Conservation (phyloP, 208 protist genomes). For the Leishmania amazonensis region DNA sequence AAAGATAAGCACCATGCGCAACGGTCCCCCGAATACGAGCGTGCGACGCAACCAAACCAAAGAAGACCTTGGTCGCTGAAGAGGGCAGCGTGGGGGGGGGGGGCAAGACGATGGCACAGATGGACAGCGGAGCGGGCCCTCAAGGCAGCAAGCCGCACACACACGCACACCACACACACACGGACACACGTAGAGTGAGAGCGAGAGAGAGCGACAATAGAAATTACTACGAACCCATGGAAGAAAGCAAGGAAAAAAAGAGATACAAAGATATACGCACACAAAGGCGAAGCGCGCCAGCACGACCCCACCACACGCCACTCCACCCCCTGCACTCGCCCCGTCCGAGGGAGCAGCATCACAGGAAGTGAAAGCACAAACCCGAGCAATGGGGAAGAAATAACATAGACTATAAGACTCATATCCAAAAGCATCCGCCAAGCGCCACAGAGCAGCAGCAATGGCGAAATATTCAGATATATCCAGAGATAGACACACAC, state of each 20-base stretch:
- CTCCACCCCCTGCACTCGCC: neutral
- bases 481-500: neutral
- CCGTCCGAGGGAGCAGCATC: neutral
- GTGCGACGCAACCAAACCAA: neutral
- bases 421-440: neutral
- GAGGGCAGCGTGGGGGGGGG: no score
- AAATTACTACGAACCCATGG: neutral
- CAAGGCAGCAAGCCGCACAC: neutral
- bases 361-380: neutral
- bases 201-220: neutral
- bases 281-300: no score
- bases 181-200: neutral
- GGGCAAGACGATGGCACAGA: neutral
- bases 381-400: neutral
- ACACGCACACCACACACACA: neutral
- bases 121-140: neutral
- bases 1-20: neutral
- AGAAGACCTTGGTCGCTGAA: neutral
- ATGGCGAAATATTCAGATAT: neutral
- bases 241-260: no score
- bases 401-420: neutral
- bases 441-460: neutral
- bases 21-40: neutral
- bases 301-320: no score
- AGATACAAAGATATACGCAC: no score